Conservation (phyloP, 2,329 filamentous ascomycete genomes). For the Gnomoniopsis sp. region DNA sequence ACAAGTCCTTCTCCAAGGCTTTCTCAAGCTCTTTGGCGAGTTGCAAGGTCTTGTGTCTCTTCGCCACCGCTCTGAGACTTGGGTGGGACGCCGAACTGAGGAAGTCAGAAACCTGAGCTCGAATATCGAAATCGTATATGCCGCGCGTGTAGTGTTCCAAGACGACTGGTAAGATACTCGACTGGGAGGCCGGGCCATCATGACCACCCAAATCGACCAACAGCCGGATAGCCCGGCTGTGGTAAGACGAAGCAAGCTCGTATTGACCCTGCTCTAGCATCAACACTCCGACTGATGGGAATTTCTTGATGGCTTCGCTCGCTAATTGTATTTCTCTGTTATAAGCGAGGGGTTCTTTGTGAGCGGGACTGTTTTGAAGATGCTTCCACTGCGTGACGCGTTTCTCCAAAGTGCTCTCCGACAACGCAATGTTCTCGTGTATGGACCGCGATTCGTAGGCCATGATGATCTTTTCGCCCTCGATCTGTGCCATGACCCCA, state of each 20-base stretch:
- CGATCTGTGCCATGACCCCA: constrained; percentile 51
- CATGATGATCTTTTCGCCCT: constrained; percentile 53
- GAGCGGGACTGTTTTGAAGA: constrained; percentile 36
- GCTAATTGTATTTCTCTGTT: constrained; percentile 50
- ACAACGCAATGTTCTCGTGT: constrained; percentile 31
- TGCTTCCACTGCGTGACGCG: constrained; percentile 44
- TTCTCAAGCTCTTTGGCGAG: constrained; percentile 54
- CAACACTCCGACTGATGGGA: constrained; percentile 51
- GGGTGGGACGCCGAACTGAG: constrained; percentile 20
- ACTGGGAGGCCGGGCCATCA: constrained; percentile 20
- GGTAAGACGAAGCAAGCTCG: constrained; percentile 50
- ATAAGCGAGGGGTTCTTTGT: constrained; percentile 45
- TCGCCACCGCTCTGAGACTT: constrained; percentile 39
- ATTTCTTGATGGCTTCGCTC: constrained; percentile 46
- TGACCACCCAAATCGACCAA: constrained; percentile 30
- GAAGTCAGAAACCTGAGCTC: constrained; percentile 38
- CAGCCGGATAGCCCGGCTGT: constrained; percentile 40
- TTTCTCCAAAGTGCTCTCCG: constrained; percentile 34
- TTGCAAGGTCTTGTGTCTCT: constrained; percentile 53
- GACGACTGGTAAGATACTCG: constrained; percentile 27
- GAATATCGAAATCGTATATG: constrained; percentile 44
- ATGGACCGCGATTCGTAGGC: constrained; percentile 39
- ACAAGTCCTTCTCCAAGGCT: constrained; percentile 47
- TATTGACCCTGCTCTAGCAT: constrained; percentile 50
- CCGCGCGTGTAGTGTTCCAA: constrained; percentile 49